A percentile compares a stretch with the other conserved stretches of the same genome.
phyloP scores from a whole-genome alignment of 805 yeast genomes.

The Ogataea methylovora region DNA sequence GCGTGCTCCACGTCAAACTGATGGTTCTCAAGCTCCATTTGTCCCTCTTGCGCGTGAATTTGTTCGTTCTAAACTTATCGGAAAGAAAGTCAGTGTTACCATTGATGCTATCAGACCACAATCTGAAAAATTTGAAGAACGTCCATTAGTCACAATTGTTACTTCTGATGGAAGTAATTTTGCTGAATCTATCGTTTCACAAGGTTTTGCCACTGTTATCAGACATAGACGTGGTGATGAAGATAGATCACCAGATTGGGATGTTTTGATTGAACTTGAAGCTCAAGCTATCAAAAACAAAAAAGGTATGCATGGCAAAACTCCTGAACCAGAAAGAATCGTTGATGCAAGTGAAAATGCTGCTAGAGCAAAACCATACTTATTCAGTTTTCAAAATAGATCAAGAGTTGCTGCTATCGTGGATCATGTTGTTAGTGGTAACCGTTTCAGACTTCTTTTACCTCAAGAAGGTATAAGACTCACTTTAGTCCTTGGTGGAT shows the following conservation, averaged over 20 bases:
- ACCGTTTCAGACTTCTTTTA: constrained; percentile 55
- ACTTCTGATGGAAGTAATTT: constrained; percentile 49
- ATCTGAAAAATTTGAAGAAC: constrained; percentile 53
- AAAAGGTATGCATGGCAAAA: constrained; percentile 57
- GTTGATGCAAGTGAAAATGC: constrained; percentile 77
- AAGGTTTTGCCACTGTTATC: constrained; percentile 72
- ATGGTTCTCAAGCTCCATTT: constrained; percentile 46
- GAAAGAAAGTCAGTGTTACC: constrained; percentile 54
- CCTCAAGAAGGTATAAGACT: constrained; percentile 68
- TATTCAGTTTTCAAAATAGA: constrained; percentile 62
- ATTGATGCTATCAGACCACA: constrained; percentile 61
- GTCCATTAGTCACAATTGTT: constrained; percentile 56
- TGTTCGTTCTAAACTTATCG: constrained; percentile 60
- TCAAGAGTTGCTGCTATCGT: constrained; percentile 60
- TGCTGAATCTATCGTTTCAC: constrained; percentile 49
- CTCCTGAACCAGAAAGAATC: constrained; percentile 49
- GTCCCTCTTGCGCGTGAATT: constrained; percentile 67
- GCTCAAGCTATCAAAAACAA: constrained; percentile 46
- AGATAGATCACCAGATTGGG: constrained; percentile 73
- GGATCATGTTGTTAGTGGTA: constrained; percentile 63
- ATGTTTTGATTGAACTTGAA: constrained; percentile 64
- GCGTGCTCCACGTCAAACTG: constrained; percentile 65
- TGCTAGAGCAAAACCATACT: constrained; percentile 65
- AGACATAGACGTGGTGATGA: constrained; percentile 69
- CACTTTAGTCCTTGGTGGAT: constrained; percentile 71